Evolutionary conservation across 257 asterid species (phyloP), one percentile per base, ranked within the genome.

Genomic region (Fraxinus anomala): DNA sequence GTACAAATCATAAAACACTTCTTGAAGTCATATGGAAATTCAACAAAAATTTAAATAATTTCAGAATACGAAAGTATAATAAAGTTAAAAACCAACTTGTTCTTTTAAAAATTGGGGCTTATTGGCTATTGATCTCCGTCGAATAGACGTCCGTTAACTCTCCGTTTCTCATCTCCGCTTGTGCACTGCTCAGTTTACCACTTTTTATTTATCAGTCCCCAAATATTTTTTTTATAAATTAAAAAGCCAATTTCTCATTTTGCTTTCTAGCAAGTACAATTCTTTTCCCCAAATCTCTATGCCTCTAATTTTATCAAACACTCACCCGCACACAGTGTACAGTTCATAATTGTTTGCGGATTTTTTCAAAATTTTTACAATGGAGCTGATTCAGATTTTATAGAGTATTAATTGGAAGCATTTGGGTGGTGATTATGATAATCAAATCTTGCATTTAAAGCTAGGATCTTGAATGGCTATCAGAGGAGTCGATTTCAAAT

Each of bases 401-500:
- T 10, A 10, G 69, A 63, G 69, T 63, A 63, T 63, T 63, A 24
- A 63, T 63, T 63, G 34, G 69, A 63, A 63, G 34, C 34, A 63
- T 24, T 63, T 63, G 6, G 19, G 36, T 63, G 69, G 69, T 63
- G 69, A 63, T 63, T 63, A 88, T 87, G 89, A 78, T 76, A 85
- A 72, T 76, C 76, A 72, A 87, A 75, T 85, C 90, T 80, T 80
- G 72, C 80, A 77, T 73, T 79, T 19, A 40, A 73, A 24, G 73
- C 76, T 72, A 69, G 78, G 72, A 81, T 69, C 72, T 75, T 74
- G 79, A 79, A 94, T 94, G 98, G 97, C 97, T 81, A 89, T 91
- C 78, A 89, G 90, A 81, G 97, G 98, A 69, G 92, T 94, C 70
- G 93, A 90, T 91, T 92, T 94, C 86, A 94, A 94, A 86, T 94